Evolutionary conservation across 139 green algal genomes (phyloP).

Genomic region (Volvox africanus): DNA sequence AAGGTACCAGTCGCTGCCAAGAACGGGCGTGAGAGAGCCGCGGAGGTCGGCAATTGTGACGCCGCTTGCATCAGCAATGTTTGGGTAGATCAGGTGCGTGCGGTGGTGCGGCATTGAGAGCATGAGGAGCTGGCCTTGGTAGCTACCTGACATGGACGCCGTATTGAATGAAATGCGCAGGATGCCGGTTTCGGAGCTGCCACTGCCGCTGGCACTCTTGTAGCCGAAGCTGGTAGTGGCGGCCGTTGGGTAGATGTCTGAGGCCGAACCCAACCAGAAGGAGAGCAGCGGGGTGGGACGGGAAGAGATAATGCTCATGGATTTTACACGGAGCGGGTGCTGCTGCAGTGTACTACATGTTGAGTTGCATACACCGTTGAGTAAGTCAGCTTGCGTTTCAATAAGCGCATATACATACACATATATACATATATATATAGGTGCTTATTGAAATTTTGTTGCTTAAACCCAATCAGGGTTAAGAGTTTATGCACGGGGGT

Average conservation of each 20-base stretch:
- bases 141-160: slow-evolving; percentile 32
- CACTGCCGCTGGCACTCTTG: not conserved
- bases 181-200: slow-evolving; percentile 6
- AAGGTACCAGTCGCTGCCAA: not conserved
- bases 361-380: too few relatives aligned
- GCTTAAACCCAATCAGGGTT: too few relatives aligned
- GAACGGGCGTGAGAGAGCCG: slow-evolving; percentile 3
- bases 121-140: slow-evolving; percentile 44
- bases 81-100: slow-evolving; percentile 9
- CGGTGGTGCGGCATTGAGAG: slow-evolving; percentile 50
- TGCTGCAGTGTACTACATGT: too few relatives aligned
- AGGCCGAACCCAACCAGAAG: too few relatives aligned
- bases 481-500: too few relatives aligned
- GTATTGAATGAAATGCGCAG: slow-evolving; percentile 2
- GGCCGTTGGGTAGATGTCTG: slow-evolving; percentile 43
- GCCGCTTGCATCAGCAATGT: not conserved
- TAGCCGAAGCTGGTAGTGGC: slow-evolving; percentile 21
- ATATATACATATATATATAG: too few relatives aligned
- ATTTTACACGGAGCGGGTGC: too few relatives aligned
- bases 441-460: too few relatives aligned
- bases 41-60: not conserved
- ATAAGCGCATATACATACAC: too few relatives aligned
- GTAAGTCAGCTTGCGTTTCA: too few relatives aligned
- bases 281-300: too few relatives aligned
- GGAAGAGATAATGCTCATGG: too few relatives aligned